Base-by-base conservation (phyloP, 805 yeast genomes). In the Pichia eremophila region DNA sequence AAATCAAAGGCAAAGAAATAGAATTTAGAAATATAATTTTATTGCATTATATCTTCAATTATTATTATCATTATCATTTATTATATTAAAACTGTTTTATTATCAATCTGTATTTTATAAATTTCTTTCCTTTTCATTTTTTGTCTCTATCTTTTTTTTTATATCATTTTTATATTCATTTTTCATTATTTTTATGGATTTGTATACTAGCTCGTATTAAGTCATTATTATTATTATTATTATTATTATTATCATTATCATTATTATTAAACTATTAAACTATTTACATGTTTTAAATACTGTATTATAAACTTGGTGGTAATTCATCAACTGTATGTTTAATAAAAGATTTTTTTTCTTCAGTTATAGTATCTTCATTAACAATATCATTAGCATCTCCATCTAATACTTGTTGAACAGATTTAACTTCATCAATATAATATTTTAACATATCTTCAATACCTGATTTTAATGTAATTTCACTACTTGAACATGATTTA, bases 401-500 rank as follows among this genome's bases (percentile, higher is more conserved):
- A 54, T 87, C 95, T 45, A 84, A 69, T n/a, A 87, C 81, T 64
- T 89, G 96, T 59, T 83, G 81, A 19, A 93, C 97, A 40, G 84
- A 85, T 47, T 78, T 76, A 32, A 93, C 97, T 61, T 93, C 99
- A 61, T 95, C 99, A 37, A 95, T 91, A 63, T 93, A 93, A 67
- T 91, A 96, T 71, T 79, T 88, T 61, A 93, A 73, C 99, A 93
- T 93, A n/a, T 90, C 79, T 65, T 93, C 97, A 51, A 93, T 93
- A 32, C 99, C 99, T 58, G 89, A 80, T 67, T 90, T 91, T 61
- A 93, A 72, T 1, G 99, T 93, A 54, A 89, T 93, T 53, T 87
- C 87, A 59, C 95, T 84, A 8, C 89, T 74, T 5, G 95, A 88
- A 58, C 99, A 93, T 2, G 95, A 78, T 46, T 95, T 83, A 68